Conservation (phyloP, 192 early-diverging fungal species). For the Dissophora ornata region DNA sequence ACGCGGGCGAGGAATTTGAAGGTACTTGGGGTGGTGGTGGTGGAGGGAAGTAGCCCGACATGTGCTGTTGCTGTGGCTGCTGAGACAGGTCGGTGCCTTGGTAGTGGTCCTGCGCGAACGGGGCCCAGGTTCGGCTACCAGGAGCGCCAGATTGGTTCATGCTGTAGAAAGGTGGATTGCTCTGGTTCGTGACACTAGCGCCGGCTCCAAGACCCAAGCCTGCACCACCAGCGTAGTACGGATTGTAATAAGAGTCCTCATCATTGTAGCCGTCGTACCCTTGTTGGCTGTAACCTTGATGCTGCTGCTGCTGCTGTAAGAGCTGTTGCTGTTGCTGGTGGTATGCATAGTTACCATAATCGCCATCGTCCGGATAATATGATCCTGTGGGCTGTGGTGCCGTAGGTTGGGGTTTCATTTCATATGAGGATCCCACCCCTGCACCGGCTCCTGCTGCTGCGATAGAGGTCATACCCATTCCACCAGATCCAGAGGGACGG, state of each 20-base stretch:
- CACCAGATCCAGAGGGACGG: background rate
- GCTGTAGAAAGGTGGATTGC: conserved; percentile 21
- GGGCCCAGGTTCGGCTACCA: background rate
- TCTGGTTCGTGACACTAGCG: conserved; percentile 4
- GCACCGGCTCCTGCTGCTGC: conserved; percentile 7
- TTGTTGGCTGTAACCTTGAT: conserved; percentile 17
- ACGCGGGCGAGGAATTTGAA: background rate
- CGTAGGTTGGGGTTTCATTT: conserved; percentile 2
- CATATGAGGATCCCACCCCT: background rate
- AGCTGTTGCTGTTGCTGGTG: conserved; percentile 33
- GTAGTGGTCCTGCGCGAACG: background rate
- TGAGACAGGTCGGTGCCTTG: conserved; percentile 1
- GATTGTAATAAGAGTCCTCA: conserved; percentile 39
- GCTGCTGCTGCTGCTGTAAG: conserved; percentile 13
- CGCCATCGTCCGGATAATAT: conserved; percentile 28
- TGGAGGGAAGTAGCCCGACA: conserved; percentile 22
- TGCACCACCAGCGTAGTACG: conserved; percentile 32
- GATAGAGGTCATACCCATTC: conserved; percentile 1
- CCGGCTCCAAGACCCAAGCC: background rate
- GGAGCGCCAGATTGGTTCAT: background rate
- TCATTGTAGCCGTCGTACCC: conserved; percentile 16
- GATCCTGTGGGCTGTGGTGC: background rate
- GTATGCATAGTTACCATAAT: conserved; percentile 23
- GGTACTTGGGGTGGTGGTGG: conserved; percentile 11
- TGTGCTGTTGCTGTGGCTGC: conserved; percentile 20